Percentiles rank a stretch among this genome's conserved stretches.
Evolutionary conservation across 345 rosid genomes (phyloP).

Genomic region (Arabidopsis thaliana): TAIR10.1 NC_003076.8:26056001-26056500

Average conservation of each 20-base stretch:
- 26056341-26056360: conserved; percentile 8
- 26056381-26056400: conserved; percentile 38
- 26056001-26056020: conserved; percentile 25
- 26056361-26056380: conserved; percentile 41
- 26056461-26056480: conserved; percentile 18
- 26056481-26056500: conserved; percentile 29
- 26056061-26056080: background rate
- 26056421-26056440: conserved; percentile 25
- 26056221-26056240: conserved; percentile 22
- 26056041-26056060: background rate
- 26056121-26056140: too few species aligned
- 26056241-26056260: conserved; percentile 23
- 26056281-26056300: conserved; percentile 30
- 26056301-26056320: conserved; percentile 21
- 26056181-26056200: conserved; percentile 10
- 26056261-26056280: conserved; percentile 43
- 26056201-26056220: conserved; percentile 20
- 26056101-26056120: background rate
- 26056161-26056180: background rate
- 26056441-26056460: conserved; percentile 30
- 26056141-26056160: too few species aligned
- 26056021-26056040: conserved; percentile 10
- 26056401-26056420: conserved; percentile 7
- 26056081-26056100: background rate
- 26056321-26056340: conserved; percentile 3